A percentile compares a stretch with the other conserved stretches of the same genome.
Conservation (phyloP, 768 basidiomycete species). For the Lactarius tabidus region DNA sequence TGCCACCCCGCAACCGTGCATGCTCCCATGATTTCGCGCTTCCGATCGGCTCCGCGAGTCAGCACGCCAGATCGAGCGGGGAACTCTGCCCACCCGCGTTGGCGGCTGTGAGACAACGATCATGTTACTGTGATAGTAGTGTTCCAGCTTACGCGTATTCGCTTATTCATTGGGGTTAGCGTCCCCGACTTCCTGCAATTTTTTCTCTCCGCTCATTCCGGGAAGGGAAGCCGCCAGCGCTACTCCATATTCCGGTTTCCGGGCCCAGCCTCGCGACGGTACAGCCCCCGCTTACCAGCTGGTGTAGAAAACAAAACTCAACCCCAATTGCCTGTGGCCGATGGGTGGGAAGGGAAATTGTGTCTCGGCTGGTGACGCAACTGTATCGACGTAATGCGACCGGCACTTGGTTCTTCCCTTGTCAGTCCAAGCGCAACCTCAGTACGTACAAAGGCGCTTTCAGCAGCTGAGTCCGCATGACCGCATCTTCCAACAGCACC, state of each 20-base stretch:
- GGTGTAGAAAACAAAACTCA: too few species aligned
- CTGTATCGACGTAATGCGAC: neutral
- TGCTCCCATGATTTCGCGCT: neutral
- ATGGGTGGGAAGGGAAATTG: neutral
- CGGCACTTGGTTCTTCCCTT: neutral
- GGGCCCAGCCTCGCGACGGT: neutral
- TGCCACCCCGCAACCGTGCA: neutral
- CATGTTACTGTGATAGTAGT: neutral
- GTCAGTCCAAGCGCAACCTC: neutral
- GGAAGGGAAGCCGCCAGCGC: neutral
- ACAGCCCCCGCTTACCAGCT: neutral
- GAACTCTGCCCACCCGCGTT: neutral
- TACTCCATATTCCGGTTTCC: neutral
- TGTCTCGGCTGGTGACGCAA: neutral
- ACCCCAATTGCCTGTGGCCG: neutral
- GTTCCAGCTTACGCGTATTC: neutral
- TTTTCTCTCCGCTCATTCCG: neutral
- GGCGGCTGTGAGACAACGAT: conserved; percentile 16
- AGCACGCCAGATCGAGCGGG: neutral
- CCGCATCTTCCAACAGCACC: neutral
- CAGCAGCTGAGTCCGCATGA: neutral
- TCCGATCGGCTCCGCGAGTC: conserved; percentile 5
- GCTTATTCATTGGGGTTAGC: neutral
- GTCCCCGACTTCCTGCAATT: neutral
- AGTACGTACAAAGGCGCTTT: neutral